A percentile compares a stretch with the other conserved stretches of the same genome.
phyloP scores from a whole-genome alignment of 208 protist species.

The Novymonas esmeraldas region DNA sequence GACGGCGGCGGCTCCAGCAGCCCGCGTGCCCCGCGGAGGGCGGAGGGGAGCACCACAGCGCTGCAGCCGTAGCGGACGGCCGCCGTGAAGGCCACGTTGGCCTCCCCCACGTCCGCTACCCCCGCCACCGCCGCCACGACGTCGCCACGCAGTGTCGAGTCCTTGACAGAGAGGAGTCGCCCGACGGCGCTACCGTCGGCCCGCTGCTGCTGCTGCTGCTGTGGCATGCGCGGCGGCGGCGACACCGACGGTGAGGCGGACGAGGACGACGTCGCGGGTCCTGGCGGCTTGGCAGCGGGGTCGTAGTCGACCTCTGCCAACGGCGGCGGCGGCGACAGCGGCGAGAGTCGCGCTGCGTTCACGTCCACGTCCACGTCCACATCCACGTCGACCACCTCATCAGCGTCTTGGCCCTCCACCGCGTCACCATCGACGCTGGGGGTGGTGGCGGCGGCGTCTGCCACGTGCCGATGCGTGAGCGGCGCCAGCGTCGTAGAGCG shows the following conservation, averaged over 20 bases:
- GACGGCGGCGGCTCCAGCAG: constrained; percentile 48
- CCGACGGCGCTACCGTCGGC: constrained; percentile 4
- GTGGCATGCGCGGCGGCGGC: constrained; percentile 8
- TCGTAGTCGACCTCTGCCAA: constrained; percentile 1
- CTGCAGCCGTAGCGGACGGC: constrained; percentile 64
- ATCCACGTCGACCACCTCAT: constrained; percentile 13
- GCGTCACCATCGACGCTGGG: too few relatives aligned
- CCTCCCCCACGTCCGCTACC: constrained; percentile 43
- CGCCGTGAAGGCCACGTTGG: constrained; percentile 63
- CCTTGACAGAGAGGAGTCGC: background rate
- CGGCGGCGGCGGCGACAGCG: background rate
- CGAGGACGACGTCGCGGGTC: background rate
- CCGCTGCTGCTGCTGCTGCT: background rate
- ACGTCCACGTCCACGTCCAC: constrained; percentile 10
- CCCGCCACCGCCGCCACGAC: constrained; percentile 56
- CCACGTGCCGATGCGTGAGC: constrained; percentile 23
- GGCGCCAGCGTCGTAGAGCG: constrained; percentile 32
- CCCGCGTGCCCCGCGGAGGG: constrained; percentile 21
- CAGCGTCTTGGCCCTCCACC: background rate
- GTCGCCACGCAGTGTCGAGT: constrained; percentile 50
- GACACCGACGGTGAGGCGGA: constrained; percentile 8
- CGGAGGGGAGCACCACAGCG: constrained; percentile 54
- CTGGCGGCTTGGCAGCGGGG: constrained; percentile 12
- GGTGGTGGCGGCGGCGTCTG: constrained; percentile 2
- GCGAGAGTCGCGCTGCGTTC: background rate